A percentile compares a stretch with the other conserved stretches of the same genome.
phyloP scores from a whole-genome alignment of 2,329 filamentous ascomycete genomes.

The Macrophomina phaseolina region DNA sequence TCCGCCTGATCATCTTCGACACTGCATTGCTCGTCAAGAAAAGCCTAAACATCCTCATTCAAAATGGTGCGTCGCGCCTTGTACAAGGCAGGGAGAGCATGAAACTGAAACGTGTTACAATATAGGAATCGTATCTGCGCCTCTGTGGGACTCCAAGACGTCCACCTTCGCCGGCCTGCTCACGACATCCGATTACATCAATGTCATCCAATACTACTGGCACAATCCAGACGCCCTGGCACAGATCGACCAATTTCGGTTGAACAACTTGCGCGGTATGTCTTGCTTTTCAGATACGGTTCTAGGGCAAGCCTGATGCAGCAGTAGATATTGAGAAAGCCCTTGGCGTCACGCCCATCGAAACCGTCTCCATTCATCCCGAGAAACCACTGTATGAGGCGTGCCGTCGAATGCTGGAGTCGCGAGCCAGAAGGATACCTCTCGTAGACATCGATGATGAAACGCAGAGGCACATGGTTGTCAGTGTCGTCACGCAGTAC shows the following conservation, averaged over 20 bases:
- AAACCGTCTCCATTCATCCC: slow-evolving; percentile 95
- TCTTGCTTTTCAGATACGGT: slow-evolving; percentile 12
- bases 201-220: slow-evolving; percentile 98
- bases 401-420: slow-evolving; percentile 91
- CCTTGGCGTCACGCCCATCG: slow-evolving; percentile 86
- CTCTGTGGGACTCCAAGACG: slow-evolving; percentile 92
- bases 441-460: slow-evolving; percentile 94
- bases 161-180: slow-evolving; percentile 93
- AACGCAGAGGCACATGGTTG: slow-evolving; percentile 87
- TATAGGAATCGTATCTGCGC: slow-evolving; percentile 93
- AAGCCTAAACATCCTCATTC: slow-evolving; percentile 91
- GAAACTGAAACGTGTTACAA: slow-evolving; percentile 29
- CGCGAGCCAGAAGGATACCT: slow-evolving; percentile 89
- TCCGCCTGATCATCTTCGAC: slow-evolving; percentile 94
- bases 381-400: slow-evolving; percentile 92
- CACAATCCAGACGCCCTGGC: slow-evolving; percentile 90
- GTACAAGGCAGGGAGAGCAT: not conserved
- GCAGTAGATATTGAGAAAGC: slow-evolving; percentile 87
- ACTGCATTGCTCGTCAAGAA: slow-evolving; percentile 95
- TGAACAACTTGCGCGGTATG: slow-evolving; percentile 88
- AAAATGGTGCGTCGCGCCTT: slow-evolving; percentile 72
- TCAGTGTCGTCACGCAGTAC: slow-evolving; percentile 97
- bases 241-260: slow-evolving; percentile 89
- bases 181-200: slow-evolving; percentile 97
- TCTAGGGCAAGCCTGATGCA: not conserved